Conservation (phyloP, 2,329 filamentous ascomycete species). For the Pseudocercospora vitis region DNA sequence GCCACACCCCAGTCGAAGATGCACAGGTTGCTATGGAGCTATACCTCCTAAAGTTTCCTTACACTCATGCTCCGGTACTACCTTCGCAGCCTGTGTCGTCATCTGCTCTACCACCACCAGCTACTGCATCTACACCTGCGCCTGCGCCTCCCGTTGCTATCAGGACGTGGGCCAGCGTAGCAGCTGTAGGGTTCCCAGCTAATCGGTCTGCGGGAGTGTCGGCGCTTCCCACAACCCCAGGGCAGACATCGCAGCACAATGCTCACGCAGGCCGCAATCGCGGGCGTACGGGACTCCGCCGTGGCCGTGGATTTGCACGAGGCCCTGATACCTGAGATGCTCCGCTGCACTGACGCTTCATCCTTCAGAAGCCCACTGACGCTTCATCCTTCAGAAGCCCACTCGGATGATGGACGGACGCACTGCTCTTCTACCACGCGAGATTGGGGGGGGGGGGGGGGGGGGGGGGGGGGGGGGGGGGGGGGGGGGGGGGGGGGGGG, state of each 20-base stretch:
- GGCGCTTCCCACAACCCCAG: not conserved
- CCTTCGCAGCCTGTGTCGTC: no score
- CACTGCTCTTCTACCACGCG: no score
- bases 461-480: no score
- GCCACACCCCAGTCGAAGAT: constrained; percentile 9
- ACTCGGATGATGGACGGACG: no score
- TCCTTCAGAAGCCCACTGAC: no score
- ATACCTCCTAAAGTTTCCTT: constrained; percentile 10
- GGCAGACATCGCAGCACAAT: not conserved
- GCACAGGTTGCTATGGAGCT: constrained; percentile 16
- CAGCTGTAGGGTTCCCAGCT: not conserved
- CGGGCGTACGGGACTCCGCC: no score
- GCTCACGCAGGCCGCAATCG: not conserved
- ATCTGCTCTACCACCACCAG: not conserved
- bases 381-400: no score
- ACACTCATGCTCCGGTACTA: not conserved
- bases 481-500: no score
- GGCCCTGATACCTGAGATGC: no score
- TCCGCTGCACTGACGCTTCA: no score
- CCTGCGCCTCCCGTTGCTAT: not conserved
- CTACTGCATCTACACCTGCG: not conserved
- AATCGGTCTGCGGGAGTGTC: not conserved
- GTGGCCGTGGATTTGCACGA: no score
- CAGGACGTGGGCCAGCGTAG: not conserved
- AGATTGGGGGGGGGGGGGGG: no score